These are phyloP conservation scores for Licmophora abbreviata DNA, from an alignment of 108 stramenopile genomes.

Conservation along the genomic window DNA sequence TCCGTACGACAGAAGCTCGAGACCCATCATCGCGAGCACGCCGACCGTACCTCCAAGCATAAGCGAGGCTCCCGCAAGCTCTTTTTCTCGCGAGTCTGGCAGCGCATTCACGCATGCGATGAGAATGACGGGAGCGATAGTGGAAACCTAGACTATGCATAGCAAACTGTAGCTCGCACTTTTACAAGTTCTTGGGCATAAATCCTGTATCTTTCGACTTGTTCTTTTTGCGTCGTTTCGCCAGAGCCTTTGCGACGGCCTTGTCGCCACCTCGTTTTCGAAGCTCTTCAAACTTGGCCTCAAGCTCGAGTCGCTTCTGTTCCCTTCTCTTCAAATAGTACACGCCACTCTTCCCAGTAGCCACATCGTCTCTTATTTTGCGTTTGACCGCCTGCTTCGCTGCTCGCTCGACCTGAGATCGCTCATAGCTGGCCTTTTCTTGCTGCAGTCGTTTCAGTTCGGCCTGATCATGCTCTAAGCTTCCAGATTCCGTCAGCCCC, in stretches of 20 bases:
- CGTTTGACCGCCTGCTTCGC: constrained; percentile 66
- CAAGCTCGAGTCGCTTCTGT: constrained; percentile 51
- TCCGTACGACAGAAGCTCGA: constrained; percentile 34
- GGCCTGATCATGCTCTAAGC: constrained; percentile 48
- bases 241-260: constrained; percentile 75
- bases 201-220: constrained; percentile 53
- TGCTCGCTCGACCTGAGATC: constrained; percentile 40
- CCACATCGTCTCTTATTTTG: constrained; percentile 62
- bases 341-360: constrained; percentile 42
- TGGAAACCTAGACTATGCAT: neutral
- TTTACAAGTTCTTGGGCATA: constrained; percentile 29
- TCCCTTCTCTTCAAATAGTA: constrained; percentile 75
- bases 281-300: constrained; percentile 81
- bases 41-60: constrained; percentile 30
- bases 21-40: constrained; percentile 29
- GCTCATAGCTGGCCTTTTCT: constrained; percentile 51
- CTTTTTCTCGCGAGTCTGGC: constrained; percentile 33
- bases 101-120: neutral
- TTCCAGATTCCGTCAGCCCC: constrained; percentile 32
- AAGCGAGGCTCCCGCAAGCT: constrained; percentile 42
- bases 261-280: constrained; percentile 65
- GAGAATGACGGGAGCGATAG: neutral
- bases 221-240: constrained; percentile 74
- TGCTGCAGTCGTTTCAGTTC: constrained; percentile 52
- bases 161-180: neutral